Evolutionary conservation across 2,329 filamentous ascomycete genomes (phyloP).

Genomic region (Dothistroma septosporum): DNA sequence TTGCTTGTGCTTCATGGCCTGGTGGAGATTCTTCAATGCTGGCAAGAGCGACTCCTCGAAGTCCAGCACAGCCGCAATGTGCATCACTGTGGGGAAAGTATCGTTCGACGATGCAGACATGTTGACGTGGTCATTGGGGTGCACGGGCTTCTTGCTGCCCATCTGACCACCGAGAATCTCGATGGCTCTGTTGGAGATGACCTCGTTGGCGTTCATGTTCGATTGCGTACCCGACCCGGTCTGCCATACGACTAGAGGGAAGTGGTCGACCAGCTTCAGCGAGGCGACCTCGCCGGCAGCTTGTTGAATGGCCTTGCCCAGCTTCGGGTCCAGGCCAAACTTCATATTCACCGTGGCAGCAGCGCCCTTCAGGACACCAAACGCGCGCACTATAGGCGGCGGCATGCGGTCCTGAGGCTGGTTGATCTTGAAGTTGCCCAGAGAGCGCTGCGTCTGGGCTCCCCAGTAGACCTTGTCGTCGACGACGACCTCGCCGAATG

Average conservation of each 20-base stretch:
- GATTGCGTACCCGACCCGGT: conserved; percentile 98
- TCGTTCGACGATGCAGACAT: conserved; percentile 98
- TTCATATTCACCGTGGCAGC: conserved; percentile 94
- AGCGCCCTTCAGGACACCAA: conserved; percentile 95
- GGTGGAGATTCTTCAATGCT: conserved; percentile 72
- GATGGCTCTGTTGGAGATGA: conserved; percentile 98
- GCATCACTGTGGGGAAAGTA: conserved; percentile 99
- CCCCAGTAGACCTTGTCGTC: conserved; percentile 91
- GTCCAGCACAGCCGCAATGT: conserved; percentile 94
- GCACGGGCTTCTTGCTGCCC: conserved; percentile 97
- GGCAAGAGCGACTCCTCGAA: conserved; percentile 82
- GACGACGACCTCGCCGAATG: conserved; percentile 95
- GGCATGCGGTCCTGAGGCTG: conserved; percentile 99
- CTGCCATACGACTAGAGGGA: conserved; percentile 98
- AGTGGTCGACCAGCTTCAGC: conserved; percentile 92
- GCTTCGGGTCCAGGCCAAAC: conserved; percentile 83
- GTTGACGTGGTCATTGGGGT: conserved; percentile 99
- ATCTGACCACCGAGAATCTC: conserved; percentile 91
- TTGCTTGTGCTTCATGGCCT: conserved; percentile 81
- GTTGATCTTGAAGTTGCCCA: conserved; percentile 99
- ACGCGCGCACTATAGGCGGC: conserved; percentile 82
- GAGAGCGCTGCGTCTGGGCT: conserved; percentile 90
- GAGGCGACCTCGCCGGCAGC: conserved; percentile 89
- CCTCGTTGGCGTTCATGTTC: conserved; percentile 99
- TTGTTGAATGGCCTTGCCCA: conserved; percentile 90